Conservation (phyloP, 1,284 basidiomycete genomes). For the Microbotryomycetes sp. region DNA sequence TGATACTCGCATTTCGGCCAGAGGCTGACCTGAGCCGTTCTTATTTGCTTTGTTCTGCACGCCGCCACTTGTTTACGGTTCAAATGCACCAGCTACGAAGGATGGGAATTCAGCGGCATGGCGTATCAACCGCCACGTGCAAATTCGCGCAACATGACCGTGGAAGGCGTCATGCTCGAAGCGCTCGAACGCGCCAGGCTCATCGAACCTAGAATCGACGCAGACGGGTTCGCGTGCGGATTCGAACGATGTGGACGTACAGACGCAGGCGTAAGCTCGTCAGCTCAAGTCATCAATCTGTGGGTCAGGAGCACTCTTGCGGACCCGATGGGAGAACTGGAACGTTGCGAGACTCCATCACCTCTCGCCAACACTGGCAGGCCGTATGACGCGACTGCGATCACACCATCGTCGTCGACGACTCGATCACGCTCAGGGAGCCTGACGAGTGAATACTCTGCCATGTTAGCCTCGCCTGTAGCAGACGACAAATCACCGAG, state of each 20-base stretch:
- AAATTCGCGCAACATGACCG: slow-evolving; percentile 64
- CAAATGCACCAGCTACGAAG: slow-evolving; percentile 68
- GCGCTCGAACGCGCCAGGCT: slow-evolving; percentile 65
- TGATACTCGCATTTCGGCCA: no score
- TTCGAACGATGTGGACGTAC: slow-evolving; percentile 91
- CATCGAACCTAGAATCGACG: slow-evolving; percentile 54
- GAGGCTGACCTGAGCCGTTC: no score
- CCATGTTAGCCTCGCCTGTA: not conserved
- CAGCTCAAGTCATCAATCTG: slow-evolving; percentile 86
- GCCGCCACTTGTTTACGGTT: not conserved
- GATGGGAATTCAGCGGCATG: slow-evolving; percentile 84
- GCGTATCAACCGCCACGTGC: slow-evolving; percentile 63
- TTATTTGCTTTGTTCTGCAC: not conserved
- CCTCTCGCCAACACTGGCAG: not conserved
- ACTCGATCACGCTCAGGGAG: not conserved
- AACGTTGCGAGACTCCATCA: no score
- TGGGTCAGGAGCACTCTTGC: slow-evolving; percentile 62
- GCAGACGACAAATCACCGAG: slow-evolving; percentile 3
- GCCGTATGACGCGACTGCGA: not conserved
- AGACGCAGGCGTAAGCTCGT: slow-evolving; percentile 88
- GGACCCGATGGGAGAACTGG: slow-evolving; percentile 23
- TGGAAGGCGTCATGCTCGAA: slow-evolving; percentile 78
- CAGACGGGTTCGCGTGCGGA: slow-evolving; percentile 73
- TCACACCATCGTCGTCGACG: not conserved
- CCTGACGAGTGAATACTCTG: not conserved